These are phyloP conservation scores for Penicillium fimorum DNA, from an alignment of 495 filamentous ascomycete genomes.

Conservation along the genomic window DNA sequence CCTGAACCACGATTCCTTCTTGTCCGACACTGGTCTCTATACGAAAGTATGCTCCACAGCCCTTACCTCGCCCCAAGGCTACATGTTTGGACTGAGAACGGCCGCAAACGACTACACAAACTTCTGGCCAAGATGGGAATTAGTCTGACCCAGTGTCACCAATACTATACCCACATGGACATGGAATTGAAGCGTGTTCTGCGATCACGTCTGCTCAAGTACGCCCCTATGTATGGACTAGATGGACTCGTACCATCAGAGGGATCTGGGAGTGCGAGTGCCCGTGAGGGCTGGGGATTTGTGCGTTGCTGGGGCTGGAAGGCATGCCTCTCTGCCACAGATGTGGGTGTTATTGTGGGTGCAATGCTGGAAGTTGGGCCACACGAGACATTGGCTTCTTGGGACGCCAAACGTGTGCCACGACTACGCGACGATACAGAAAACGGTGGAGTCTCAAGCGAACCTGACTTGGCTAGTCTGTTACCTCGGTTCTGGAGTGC, in stretches of 20 bases:
- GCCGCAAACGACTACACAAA: conserved; percentile 89
- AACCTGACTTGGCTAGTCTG: conserved; percentile 40
- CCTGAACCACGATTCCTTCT: conserved; percentile 93
- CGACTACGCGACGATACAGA: conserved; percentile 40
- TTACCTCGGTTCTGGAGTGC: conserved; percentile 82
- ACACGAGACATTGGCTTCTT: conserved; percentile 34
- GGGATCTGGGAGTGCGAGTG: conserved; percentile 46
- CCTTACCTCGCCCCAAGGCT: conserved; percentile 90
- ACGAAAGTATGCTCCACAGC: conserved; percentile 97
- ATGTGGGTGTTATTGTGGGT: conserved; percentile 86
- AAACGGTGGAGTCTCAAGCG: conserved; percentile 18
- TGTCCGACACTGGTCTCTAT: conserved; percentile 93
- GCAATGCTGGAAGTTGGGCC: conserved; percentile 87
- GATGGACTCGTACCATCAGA: conserved; percentile 83
- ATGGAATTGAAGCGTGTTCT: conserved; percentile 91
- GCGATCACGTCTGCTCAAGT: conserved; percentile 80
- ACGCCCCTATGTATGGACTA: conserved; percentile 85
- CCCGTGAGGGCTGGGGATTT: conserved; percentile 90
- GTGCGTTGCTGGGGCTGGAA: conserved; percentile 98
- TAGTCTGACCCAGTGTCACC: conserved; percentile 86
- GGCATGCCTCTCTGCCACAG: conserved; percentile 85
- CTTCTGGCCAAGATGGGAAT: conserved; percentile 98
- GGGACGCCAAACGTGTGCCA: conserved; percentile 37
- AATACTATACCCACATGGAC: conserved; percentile 97
- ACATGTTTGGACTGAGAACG: conserved; percentile 90